phyloP scores from a whole-genome alignment of 768 basidiomycete genomes.

The Phylloporus sp. region DNA sequence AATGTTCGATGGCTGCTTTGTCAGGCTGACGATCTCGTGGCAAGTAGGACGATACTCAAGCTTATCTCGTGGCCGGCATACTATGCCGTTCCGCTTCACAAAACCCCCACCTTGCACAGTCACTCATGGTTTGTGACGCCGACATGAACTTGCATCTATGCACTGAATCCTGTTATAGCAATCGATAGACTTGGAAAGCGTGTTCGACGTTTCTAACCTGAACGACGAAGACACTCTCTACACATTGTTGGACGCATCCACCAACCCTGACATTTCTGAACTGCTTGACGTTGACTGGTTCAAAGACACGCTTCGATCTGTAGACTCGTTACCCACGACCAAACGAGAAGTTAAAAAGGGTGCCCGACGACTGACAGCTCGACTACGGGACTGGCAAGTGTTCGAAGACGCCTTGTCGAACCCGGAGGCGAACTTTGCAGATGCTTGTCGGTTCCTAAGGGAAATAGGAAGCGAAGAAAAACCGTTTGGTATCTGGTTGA shows the following conservation, averaged over 20 bases:
- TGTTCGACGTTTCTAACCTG: conserved; percentile 51
- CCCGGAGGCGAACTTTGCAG: conserved; percentile 44
- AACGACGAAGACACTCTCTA: conserved; percentile 50
- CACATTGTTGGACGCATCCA: conserved; percentile 57
- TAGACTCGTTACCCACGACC: conserved; percentile 27
- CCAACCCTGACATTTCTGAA: conserved; percentile 61
- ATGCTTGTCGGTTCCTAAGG: conserved; percentile 47
- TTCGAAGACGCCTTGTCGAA: conserved; percentile 61
- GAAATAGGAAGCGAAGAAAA: conserved; percentile 62
- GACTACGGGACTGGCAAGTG: conserved; percentile 53
- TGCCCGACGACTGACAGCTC: conserved; percentile 42
- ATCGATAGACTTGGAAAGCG: conserved; percentile 46
- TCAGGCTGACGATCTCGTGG: conserved; percentile 1
- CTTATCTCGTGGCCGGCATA: conserved; percentile 57
- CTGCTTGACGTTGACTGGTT: conserved; percentile 39
- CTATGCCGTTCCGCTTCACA: conserved; percentile 65
- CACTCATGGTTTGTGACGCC: conserved; percentile 39
- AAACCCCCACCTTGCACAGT: conserved; percentile 40
- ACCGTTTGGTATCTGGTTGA: conserved; percentile 68
- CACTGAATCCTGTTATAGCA: conserved; percentile 38
- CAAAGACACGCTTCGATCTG: conserved; percentile 20
- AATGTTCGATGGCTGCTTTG: not conserved
- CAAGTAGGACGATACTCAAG: conserved; percentile 47
- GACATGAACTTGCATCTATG: not conserved
- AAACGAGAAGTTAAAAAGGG: conserved; percentile 41